Evolutionary conservation across 495 filamentous ascomycete genomes (phyloP).

Genomic region (Trichoderma parareesei): DNA sequence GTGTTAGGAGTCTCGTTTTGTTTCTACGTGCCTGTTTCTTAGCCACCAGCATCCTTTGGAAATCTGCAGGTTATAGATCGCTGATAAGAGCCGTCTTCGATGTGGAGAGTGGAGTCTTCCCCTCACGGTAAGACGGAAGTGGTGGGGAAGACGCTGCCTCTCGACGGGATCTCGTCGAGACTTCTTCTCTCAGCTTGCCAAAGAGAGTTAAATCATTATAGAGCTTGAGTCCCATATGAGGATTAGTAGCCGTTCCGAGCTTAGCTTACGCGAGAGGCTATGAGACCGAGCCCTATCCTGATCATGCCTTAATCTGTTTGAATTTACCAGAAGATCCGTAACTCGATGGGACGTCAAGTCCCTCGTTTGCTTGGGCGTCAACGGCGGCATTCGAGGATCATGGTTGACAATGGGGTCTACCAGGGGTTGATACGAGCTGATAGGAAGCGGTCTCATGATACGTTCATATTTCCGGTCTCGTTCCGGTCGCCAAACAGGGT

Average conservation of each 20-base stretch:
- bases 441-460: background rate
- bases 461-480: background rate
- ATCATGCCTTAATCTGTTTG: background rate
- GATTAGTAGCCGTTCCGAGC: background rate
- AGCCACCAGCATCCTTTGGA: background rate
- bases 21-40: too few species aligned
- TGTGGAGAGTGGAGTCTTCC: conserved; percentile 1
- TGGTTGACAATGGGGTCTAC: too few species aligned
- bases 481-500: background rate
- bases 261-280: background rate
- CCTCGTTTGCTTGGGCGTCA: background rate
- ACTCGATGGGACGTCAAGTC: background rate
- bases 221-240: background rate
- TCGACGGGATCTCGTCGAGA: background rate
- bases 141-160: background rate
- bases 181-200: background rate
- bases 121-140: background rate
- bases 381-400: too few species aligned
- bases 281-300: background rate
- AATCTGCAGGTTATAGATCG: background rate
- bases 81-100: background rate
- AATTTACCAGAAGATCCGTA: background rate
- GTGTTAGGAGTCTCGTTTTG: too few species aligned
- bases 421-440: too few species aligned
- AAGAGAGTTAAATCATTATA: background rate